Base-by-base conservation (phyloP, 768 basidiomycete genomes). In the Suillus paluster region DNA sequence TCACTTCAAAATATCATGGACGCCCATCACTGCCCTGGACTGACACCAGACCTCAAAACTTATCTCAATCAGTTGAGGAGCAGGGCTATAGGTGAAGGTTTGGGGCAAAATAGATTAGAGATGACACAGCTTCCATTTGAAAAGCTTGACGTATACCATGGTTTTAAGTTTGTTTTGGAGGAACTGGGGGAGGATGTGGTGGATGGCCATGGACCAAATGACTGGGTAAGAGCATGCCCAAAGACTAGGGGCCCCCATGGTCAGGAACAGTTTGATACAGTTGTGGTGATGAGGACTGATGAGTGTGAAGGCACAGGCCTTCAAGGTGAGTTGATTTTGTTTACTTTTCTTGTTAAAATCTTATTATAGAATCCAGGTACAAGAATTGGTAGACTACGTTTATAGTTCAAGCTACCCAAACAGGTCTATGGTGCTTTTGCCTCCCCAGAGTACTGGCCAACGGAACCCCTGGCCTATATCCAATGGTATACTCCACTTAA, bases 311-410 rank as follows among this genome's bases (percentile, higher is more conserved):
- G 12, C 23, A 48, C 46, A 48, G 14, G 46, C 23, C 23, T 48
- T n/a, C 23, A 48, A 48, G 46, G 46, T 48, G 14, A 25, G 23
- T 48, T 48, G 5, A 25, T 14, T 25, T 15, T 14, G 7, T 23
- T 7, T 15, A 25, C 14, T 25, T 25, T 48, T 15, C 46, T 23
- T 42, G 19, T 42, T 42, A 42, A 42, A 42, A 42, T 42, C 41
- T n/a, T 17, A 42, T 42, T 42, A 42, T 42, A 42, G 41, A 42
- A 48, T 48, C 23, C 23, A 48, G 46, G 46, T 48, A 48, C 46
- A 48, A 48, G 46, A 25, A 46, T 46, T 7, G 45, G 23, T 42
- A 42, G 41, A 42, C 19, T n/a, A n/a, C n/a, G 8, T 2, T 42
- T 42, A 42, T 42, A 19, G 8, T 42, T 42, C 41, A 42, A 42